These are phyloP conservation scores for Euryodendron excelsum DNA, from an alignment of 148 eudicot genomes.

Conservation along the genomic window DNA sequence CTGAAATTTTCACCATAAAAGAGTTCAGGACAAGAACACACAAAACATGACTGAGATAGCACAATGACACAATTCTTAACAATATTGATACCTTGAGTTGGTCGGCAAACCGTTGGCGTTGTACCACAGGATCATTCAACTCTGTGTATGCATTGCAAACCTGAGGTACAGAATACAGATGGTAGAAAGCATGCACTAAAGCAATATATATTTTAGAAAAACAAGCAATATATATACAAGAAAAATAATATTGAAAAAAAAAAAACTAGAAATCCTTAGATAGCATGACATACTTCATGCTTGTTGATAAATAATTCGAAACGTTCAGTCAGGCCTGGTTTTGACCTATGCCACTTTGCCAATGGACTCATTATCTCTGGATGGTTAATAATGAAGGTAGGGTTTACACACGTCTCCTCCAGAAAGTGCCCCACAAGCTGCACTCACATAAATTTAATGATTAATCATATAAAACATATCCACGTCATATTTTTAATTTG, in stretches of 20 bases:
- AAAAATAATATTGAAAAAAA: neutral
- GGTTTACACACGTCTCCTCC: constrained; percentile 89
- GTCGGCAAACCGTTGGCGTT: constrained; percentile 89
- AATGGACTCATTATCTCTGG: constrained; percentile 97
- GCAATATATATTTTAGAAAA: neutral
- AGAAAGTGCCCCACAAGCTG: constrained; percentile 95
- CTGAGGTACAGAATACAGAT: constrained; percentile 27
- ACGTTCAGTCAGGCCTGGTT: constrained; percentile 83
- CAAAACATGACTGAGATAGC: no score
- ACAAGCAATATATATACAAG: neutral
- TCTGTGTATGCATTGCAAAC: constrained; percentile 94
- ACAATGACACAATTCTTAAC: neutral
- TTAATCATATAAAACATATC: neutral
- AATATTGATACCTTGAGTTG: constrained; percentile 70
- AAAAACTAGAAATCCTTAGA: neutral
- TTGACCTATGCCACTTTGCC: constrained; percentile 99
- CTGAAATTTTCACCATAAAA: constrained; percentile 36
- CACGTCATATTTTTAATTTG: neutral
- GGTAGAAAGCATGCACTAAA: neutral
- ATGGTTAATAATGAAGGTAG: constrained; percentile 83
- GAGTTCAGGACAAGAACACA: neutral
- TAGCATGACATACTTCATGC: constrained; percentile 59
- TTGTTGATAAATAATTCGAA: constrained; percentile 90
- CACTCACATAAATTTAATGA: constrained; percentile 19
- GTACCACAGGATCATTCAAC: constrained; percentile 90